Conservation (phyloP, 2,329 filamentous ascomycete species). For the Pestalotiopsis sp. region DNA sequence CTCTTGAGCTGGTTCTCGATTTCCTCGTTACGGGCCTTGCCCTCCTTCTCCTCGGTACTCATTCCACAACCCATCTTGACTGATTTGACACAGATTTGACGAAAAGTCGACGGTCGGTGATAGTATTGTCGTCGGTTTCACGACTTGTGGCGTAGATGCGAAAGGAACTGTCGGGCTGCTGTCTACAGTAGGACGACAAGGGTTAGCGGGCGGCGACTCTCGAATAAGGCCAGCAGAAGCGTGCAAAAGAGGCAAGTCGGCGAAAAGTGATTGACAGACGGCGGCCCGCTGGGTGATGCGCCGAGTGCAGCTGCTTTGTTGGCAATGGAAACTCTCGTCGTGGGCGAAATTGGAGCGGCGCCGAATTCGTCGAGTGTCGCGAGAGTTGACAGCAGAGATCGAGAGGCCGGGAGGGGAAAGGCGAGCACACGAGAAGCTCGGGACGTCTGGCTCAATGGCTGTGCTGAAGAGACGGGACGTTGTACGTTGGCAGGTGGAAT, state of each 20-base stretch:
- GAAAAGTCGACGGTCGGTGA: not conserved
- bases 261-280: not conserved
- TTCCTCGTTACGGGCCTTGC: slow-evolving; percentile 99
- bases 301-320: not conserved
- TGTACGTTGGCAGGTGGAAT: not conserved
- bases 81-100: slow-evolving; percentile 25
- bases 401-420: slow-evolving; percentile 5
- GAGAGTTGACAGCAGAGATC: not conserved
- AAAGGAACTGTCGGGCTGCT: not conserved
- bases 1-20: slow-evolving; percentile 99
- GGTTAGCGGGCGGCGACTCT: not conserved
- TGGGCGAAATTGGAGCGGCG: not conserved
- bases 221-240: not conserved
- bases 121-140: not conserved
- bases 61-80: slow-evolving; percentile 98
- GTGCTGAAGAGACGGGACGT: slow-evolving; percentile 5
- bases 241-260: not conserved
- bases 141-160: not conserved
- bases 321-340: not conserved
- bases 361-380: not conserved
- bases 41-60: slow-evolving; percentile 99
- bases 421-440: not conserved
- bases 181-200: not conserved
- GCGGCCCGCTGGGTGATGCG: not conserved
- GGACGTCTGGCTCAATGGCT: not conserved